Evolutionary conservation across 768 basidiomycete genomes (phyloP), one percentile per base, ranked within the genome.

Genomic region (Vishniacozyma victoriae): DNA sequence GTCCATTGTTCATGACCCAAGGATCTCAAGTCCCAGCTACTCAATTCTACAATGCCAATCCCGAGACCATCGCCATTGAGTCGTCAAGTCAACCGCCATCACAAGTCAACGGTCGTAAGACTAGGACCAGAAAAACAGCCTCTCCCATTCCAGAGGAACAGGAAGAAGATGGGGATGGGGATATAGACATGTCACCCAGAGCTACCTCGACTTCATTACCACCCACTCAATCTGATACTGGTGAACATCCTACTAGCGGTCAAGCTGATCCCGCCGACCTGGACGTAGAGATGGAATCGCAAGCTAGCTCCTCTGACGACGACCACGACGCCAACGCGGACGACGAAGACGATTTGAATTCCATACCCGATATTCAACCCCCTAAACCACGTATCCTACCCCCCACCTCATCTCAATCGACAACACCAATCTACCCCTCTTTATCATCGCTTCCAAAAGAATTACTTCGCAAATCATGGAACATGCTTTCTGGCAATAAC

Each of bases 1-100:
- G n/a, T n/a, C 48, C 48, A 3, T 35, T 55, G 11, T 55, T 55
- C 45, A 50, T 55, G 49, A 41, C 49, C 5, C 54, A 50, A 20
- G 54, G 54, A 16, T 51, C 54, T 2, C 54, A 51, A 18, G 26
- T 51, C 3, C 54, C 48, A 3, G 41, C 46, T 9, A 55, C 54
- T 33, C 54, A 55, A 48, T 25, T 47, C 18, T 48, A 47, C 23
- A 41, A 41, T 4, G 41, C 41, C 9, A 44, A 31, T 25, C 27
- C 26, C 18, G 6, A n/a, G 19, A 19, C 13, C 5, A 49, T 24
- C n/a, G 5, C n/a, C 36, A 31, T n/a, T 16, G 1, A 23, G 41
- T 35, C 20, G 52, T 18, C 5, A 40, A 35, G 11, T 53, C 50
- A 11, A 44, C 46, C 7, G 13, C 37, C 19, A 40, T 26, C 11